Conservation (phyloP, 192 early-diverging fungal genomes). For the Coemansia sp. region DNA sequence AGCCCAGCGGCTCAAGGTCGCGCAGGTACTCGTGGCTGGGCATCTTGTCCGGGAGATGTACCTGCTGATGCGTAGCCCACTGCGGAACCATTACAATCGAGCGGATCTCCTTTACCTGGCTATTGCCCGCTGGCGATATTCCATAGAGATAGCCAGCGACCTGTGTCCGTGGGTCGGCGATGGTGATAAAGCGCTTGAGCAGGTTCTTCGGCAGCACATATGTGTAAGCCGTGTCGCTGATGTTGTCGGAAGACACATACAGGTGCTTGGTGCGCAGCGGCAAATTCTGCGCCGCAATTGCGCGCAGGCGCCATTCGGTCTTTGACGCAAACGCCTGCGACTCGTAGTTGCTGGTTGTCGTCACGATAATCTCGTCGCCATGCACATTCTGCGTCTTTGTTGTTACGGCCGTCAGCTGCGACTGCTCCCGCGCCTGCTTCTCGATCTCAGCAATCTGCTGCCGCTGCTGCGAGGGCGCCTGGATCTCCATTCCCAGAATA, state of each 20-base stretch:
- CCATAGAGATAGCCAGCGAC: constrained; percentile 96
- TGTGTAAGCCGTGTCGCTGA: constrained; percentile 91
- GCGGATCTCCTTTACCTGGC: constrained; percentile 94
- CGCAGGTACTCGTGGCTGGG: constrained; percentile 90
- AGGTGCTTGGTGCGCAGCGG: constrained; percentile 94
- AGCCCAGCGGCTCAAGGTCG: constrained; percentile 94
- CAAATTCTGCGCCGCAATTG: constrained; percentile 96
- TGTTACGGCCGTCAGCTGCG: constrained; percentile 91
- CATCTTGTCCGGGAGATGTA: constrained; percentile 83
- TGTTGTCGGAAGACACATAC: constrained; percentile 94
- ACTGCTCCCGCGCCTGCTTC: constrained; percentile 91
- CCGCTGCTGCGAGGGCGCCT: constrained; percentile 91
- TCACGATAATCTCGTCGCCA: constrained; percentile 98
- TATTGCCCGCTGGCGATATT: constrained; percentile 81
- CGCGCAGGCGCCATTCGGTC: constrained; percentile 98
- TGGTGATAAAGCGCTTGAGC: constrained; percentile 92
- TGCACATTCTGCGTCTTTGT: constrained; percentile 97
- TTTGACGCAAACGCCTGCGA: constrained; percentile 97
- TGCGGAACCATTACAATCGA: constrained; percentile 96
- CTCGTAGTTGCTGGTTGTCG: constrained; percentile 96
- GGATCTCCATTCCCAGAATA: constrained; percentile 99
- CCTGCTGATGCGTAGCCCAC: constrained; percentile 95
- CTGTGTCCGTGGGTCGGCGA: constrained; percentile 93
- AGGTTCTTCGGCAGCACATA: constrained; percentile 98
- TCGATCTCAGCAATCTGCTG: constrained; percentile 98